These are phyloP conservation scores for Exobasidium cylindrosporum DNA, from an alignment of 1,284 basidiomycete genomes.

Conservation along the genomic window DNA sequence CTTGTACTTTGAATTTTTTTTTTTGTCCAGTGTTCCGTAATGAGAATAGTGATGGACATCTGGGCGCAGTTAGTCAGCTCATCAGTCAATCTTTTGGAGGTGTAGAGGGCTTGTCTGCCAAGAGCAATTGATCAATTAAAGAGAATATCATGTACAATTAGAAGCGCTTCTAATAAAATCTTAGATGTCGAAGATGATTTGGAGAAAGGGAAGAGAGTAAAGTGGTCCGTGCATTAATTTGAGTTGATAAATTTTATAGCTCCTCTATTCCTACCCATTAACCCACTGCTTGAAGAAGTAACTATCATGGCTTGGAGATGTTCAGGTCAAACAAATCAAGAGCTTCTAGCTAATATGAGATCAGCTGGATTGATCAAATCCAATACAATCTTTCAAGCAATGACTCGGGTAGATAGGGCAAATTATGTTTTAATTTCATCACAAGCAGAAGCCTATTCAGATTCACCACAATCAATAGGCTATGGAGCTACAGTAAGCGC, in stretches of 20 bases:
- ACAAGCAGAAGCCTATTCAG: conserved; percentile 63
- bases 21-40: conserved; percentile 87
- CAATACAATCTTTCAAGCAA: conserved; percentile 28
- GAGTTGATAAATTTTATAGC: too few species aligned
- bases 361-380: conserved; percentile 61
- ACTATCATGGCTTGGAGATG: conserved; percentile 86
- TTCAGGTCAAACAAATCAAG: conserved; percentile 66
- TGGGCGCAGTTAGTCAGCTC: conserved; percentile 60
- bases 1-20: conserved; percentile 5
- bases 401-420: conserved; percentile 35
- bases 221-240: too few species aligned
- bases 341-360: conserved; percentile 70
- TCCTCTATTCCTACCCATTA: not conserved
- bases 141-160: too few species aligned
- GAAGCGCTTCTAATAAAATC: too few species aligned
- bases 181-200: too few species aligned
- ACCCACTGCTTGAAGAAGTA: not conserved
- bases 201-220: too few species aligned
- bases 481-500: conserved; percentile 82
- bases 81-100: conserved; percentile 42
- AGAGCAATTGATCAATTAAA: not conserved
- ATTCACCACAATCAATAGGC: conserved; percentile 78
- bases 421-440: conserved; percentile 63
- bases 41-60: conserved; percentile 92
- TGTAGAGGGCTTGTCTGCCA: not conserved